phyloP scores from a whole-genome alignment of 2,329 filamentous ascomycete species.

The Aspergillus fructus region DNA sequence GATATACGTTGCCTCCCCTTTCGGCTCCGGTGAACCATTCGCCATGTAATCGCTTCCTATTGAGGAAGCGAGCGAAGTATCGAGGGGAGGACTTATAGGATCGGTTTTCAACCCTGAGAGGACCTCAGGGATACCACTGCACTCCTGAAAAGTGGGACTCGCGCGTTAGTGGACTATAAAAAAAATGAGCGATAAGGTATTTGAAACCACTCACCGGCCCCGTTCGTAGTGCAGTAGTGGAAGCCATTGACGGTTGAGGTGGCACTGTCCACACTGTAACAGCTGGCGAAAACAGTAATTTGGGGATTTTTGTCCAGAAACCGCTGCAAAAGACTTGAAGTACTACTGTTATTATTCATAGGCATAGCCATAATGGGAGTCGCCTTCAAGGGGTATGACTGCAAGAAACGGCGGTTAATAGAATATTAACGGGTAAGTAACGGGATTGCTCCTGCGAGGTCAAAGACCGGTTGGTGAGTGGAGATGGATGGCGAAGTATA shows the following conservation, averaged over 20 bases:
- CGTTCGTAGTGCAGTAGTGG: constrained; percentile 94
- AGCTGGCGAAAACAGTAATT: constrained; percentile 82
- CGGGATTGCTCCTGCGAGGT: not conserved
- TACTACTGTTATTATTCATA: constrained; percentile 73
- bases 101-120: constrained; percentile 81
- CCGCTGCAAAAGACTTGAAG: constrained; percentile 60
- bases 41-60: constrained; percentile 51
- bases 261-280: constrained; percentile 76
- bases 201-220: constrained; percentile 61
- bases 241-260: constrained; percentile 74
- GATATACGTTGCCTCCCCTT: constrained; percentile 90
- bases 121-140: constrained; percentile 95
- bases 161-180: constrained; percentile 5
- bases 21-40: constrained; percentile 42
- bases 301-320: constrained; percentile 50
- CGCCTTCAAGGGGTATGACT: constrained; percentile 6
- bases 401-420: not conserved
- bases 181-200: not conserved
- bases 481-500: not conserved
- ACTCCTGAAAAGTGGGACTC: constrained; percentile 54
- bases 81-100: constrained; percentile 85
- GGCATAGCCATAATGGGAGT: constrained; percentile 38
- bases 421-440: not conserved
- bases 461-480: not conserved
- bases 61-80: constrained; percentile 67